Conservation (phyloP, 495 filamentous ascomycete genomes). For the Staphylotrichum longicolle region DNA sequence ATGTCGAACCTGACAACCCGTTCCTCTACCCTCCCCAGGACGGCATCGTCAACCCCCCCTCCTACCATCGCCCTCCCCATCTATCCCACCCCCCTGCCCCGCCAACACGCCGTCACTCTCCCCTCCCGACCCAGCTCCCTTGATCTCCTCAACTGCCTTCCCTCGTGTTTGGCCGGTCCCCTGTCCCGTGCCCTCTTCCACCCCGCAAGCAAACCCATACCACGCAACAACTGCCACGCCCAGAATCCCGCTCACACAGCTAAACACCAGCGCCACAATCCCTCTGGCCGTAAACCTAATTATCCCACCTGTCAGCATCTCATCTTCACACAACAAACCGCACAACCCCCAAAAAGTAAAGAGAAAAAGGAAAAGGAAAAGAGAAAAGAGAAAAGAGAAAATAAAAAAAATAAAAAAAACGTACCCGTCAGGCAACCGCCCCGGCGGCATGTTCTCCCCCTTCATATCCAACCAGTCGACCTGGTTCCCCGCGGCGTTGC, state of each 20-base stretch:
- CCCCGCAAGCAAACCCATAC: constrained; percentile 55
- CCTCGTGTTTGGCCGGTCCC: background rate
- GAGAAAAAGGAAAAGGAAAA: too few relatives aligned
- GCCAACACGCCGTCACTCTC: too few relatives aligned
- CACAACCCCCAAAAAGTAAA: too few relatives aligned
- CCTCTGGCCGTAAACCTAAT: constrained; percentile 65
- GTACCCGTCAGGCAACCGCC: constrained; percentile 60
- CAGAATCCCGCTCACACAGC: constrained; percentile 65
- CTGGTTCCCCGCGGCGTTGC: constrained; percentile 76
- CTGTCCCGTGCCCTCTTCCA: background rate
- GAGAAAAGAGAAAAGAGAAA: background rate
- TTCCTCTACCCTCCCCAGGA: too few relatives aligned
- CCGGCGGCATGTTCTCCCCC: constrained; percentile 57
- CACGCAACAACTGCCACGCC: constrained; percentile 66
- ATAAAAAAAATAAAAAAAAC: constrained; percentile 22
- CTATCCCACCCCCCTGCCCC: too few relatives aligned
- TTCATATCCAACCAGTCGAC: constrained; percentile 60
- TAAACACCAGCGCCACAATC: constrained; percentile 72
- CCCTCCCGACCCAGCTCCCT: too few relatives aligned
- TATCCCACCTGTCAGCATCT: background rate
- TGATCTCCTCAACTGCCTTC: too few relatives aligned
- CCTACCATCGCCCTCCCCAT: too few relatives aligned
- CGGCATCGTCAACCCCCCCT: too few relatives aligned
- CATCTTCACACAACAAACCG: too few relatives aligned
- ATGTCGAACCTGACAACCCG: too few relatives aligned